Conservation (phyloP, 352 stramenopile species). For the Globisporangium abappressorium region DNA sequence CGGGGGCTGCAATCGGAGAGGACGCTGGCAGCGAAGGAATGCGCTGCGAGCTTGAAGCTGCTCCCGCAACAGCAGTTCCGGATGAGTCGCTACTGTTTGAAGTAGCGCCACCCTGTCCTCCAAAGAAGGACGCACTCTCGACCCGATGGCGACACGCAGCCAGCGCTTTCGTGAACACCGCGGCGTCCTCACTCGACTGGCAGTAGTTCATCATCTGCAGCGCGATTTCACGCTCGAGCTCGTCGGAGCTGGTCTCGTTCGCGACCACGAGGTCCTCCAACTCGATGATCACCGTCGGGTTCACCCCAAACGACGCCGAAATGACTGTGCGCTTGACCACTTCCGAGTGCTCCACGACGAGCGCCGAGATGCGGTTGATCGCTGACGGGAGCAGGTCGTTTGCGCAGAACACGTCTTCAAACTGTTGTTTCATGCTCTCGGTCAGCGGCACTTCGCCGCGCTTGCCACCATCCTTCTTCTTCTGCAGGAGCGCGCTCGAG, state of each 20-base stretch:
- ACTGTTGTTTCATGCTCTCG: conserved; percentile 38
- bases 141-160: conserved; percentile 38
- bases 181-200: conserved; percentile 32
- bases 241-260: conserved; percentile 39
- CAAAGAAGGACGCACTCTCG: conserved; percentile 12
- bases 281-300: conserved; percentile 40
- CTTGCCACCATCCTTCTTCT: conserved; percentile 22
- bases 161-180: conserved; percentile 41
- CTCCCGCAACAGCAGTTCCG: not conserved
- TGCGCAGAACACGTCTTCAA: conserved; percentile 39
- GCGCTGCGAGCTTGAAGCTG: conserved; percentile 3
- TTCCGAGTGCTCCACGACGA: conserved; percentile 48
- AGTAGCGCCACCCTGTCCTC: not conserved
- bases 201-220: conserved; percentile 37
- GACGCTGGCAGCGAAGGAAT: conserved; percentile 35
- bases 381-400: conserved; percentile 34
- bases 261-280: conserved; percentile 38
- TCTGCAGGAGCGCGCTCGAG: conserved; percentile 30
- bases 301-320: conserved; percentile 39
- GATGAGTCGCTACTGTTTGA: not conserved
- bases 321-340: conserved; percentile 44
- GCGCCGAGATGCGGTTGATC: conserved; percentile 32
- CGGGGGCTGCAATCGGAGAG: conserved; percentile 34
- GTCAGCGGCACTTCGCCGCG: conserved; percentile 28
- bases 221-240: conserved; percentile 47